phyloP scores from a whole-genome alignment of 768 basidiomycete genomes.

The Kwoniella newhampshirensis region DNA sequence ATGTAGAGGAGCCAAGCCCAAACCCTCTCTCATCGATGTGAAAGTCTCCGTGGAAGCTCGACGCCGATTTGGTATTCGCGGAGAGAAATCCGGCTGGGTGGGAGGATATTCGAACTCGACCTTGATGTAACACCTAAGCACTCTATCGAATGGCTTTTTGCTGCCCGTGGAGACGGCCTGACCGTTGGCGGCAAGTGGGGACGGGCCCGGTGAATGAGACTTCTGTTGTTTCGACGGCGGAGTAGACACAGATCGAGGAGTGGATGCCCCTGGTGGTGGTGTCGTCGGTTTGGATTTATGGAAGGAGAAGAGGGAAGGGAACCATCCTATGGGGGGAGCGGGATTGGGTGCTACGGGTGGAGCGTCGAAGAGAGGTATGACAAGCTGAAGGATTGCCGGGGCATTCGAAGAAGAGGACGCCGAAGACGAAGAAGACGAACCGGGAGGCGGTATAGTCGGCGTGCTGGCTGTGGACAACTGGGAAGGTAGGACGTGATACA shows the following conservation, averaged over 20 bases:
- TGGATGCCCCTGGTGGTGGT: slow-evolving; percentile 3
- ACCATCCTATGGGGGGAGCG: slow-evolving; percentile 14
- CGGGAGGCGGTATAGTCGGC: slow-evolving; percentile 1
- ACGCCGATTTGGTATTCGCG: slow-evolving; percentile 5
- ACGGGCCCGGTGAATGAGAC: neutral
- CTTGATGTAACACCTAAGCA: slow-evolving; percentile 30
- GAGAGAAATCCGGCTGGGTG: no score
- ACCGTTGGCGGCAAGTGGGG: neutral
- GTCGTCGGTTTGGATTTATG: slow-evolving; percentile 2
- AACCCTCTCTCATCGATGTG: slow-evolving; percentile 7
- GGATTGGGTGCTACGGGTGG: neutral
- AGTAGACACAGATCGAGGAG: slow-evolving; percentile 8
- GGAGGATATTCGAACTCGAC: slow-evolving; percentile 24
- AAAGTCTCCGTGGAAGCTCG: slow-evolving; percentile 10
- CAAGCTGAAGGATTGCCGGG: slow-evolving; percentile 16
- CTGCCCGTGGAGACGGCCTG: neutral
- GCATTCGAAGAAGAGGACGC: neutral
- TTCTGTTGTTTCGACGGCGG: slow-evolving; percentile 10
- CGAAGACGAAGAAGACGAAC: no score
- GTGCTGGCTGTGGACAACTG: slow-evolving; percentile 2
- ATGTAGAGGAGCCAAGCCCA: slow-evolving; percentile 5
- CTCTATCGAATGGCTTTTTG: slow-evolving; percentile 9
- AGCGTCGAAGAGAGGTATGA: slow-evolving; percentile 8
- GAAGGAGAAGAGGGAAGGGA: slow-evolving; percentile 20
- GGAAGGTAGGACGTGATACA: slow-evolving; percentile 40